Evolutionary conservation across 495 filamentous ascomycete genomes (phyloP).

Genomic region (Neurospora tetrasperma): DNA sequence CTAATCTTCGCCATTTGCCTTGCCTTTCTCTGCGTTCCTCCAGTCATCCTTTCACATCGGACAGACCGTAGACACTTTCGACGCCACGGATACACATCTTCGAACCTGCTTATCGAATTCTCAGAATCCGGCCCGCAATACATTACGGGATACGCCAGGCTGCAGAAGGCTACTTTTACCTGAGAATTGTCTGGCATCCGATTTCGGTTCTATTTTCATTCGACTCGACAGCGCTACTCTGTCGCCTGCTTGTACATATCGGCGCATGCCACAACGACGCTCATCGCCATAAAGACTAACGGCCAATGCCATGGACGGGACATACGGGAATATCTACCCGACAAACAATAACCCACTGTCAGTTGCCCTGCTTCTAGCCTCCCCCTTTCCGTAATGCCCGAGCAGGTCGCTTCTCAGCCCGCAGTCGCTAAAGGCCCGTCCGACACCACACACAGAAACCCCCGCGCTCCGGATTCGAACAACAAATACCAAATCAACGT

Average conservation of each 20-base stretch:
- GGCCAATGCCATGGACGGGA: conserved; percentile 19
- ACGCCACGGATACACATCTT: background rate
- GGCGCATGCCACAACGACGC: background rate
- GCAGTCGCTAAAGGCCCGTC: background rate
- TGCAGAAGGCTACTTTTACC: background rate
- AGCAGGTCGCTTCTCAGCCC: background rate
- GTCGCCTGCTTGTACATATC: background rate
- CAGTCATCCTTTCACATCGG: background rate
- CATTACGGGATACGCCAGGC: background rate
- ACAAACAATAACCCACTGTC: conserved; percentile 5
- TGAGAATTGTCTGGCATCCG: background rate
- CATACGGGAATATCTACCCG: conserved; percentile 25
- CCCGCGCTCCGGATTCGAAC: conserved; percentile 16
- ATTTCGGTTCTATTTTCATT: background rate
- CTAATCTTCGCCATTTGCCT: background rate
- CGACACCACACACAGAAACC: conserved; percentile 17
- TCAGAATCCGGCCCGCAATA: background rate
- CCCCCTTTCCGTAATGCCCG: background rate
- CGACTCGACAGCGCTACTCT: background rate
- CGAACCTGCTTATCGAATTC: background rate
- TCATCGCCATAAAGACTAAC: background rate
- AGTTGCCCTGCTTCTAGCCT: conserved; percentile 1
- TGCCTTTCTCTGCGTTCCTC: background rate
- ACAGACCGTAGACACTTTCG: background rate
- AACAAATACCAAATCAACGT: conserved; percentile 59